Base-by-base conservation (phyloP, 768 basidiomycete species). In the Termitomyces sp. region DNA sequence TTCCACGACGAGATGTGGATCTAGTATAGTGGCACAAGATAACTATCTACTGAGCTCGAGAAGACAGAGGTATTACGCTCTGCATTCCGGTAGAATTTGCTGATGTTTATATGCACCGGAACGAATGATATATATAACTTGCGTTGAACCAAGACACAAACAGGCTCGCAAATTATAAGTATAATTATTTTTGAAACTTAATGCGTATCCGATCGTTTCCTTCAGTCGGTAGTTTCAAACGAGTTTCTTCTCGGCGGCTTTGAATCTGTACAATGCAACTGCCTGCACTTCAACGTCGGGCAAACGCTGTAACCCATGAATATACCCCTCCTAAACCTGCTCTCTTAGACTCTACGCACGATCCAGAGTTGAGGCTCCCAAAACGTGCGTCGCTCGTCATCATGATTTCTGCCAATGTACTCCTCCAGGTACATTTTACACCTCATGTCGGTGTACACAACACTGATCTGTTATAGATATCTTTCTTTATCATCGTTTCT, bases 401-500 rank as follows among this genome's bases (percentile, higher is more conserved):
- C 45, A 69, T 84, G 26, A 63, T 84, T 3, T 32, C 67, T 20
- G 71, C 75, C 38, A 82, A 79, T 60, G 63, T 70, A 0, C 54
- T 69, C 14, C 59, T 64, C 14, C 66, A 66, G 60, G 68, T 65
- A 26, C 3, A 57, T 61, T 24, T 8, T 20, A 24, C 20, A 35
- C 1, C 22, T 43, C 32, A 43, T 35, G 36, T 14, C 20, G 2
- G n/a, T 9, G 2, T 26, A 18, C 13, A 7, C 35, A 13, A 18
- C 22, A 3, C 35, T 52, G 6, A 52, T 35, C n/a, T 5, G 16
- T 26, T 52, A 20, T 41, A 88, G 87, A 65, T 85, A 5, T 81
- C 84, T 0, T 88, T 88, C 71, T 89, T 87, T 68, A 80, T 87
- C 56, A 75, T 87, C 43, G 82, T 89, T 4, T 84, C 87, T 2